Evolutionary conservation across 2,329 filamentous ascomycete genomes (phyloP).

Genomic region (Didymella segeticola): DNA sequence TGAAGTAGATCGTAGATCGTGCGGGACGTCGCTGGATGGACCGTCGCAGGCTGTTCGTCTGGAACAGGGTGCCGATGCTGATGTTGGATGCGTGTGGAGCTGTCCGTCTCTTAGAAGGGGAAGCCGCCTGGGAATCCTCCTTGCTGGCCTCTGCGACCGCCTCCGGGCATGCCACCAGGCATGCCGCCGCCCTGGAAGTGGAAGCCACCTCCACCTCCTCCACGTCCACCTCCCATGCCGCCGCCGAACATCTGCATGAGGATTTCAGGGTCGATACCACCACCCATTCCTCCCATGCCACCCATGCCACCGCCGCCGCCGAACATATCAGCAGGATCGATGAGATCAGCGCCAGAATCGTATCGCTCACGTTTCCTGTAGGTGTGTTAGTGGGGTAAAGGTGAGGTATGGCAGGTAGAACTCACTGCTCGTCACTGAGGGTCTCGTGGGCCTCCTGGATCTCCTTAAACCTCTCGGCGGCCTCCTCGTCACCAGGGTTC

Average conservation of each 20-base stretch:
- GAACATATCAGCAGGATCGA: slow-evolving; percentile 88
- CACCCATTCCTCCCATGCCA: slow-evolving; percentile 62
- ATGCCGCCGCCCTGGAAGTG: slow-evolving; percentile 44
- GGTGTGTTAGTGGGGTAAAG: slow-evolving; percentile 8
- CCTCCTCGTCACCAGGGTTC: slow-evolving; percentile 84
- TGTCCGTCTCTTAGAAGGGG: slow-evolving; percentile 26
- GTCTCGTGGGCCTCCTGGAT: slow-evolving; percentile 97
- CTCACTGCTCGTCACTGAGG: slow-evolving; percentile 89
- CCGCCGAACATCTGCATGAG: slow-evolving; percentile 53
- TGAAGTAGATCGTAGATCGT: slow-evolving; percentile 17
- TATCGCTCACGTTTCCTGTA: slow-evolving; percentile 83
- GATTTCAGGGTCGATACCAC: slow-evolving; percentile 47
- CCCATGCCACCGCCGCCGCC: slow-evolving; percentile 69
- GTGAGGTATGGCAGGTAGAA: slow-evolving; percentile 32
- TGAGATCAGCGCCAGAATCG: slow-evolving; percentile 89
- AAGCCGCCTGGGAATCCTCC: slow-evolving; percentile 31
- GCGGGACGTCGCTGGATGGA: slow-evolving; percentile 3
- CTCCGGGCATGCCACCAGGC: slow-evolving; percentile 43
- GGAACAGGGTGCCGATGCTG: not conserved
- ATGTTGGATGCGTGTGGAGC: not conserved
- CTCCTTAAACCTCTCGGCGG: slow-evolving; percentile 95
- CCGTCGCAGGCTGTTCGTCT: not conserved
- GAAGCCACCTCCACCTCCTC: slow-evolving; percentile 59
- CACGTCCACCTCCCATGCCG: slow-evolving; percentile 54
- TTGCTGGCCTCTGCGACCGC: slow-evolving; percentile 35